Evolutionary conservation across 192 early-diverging fungal genomes (phyloP).

Genomic region (Linnemannia zychae): DNA sequence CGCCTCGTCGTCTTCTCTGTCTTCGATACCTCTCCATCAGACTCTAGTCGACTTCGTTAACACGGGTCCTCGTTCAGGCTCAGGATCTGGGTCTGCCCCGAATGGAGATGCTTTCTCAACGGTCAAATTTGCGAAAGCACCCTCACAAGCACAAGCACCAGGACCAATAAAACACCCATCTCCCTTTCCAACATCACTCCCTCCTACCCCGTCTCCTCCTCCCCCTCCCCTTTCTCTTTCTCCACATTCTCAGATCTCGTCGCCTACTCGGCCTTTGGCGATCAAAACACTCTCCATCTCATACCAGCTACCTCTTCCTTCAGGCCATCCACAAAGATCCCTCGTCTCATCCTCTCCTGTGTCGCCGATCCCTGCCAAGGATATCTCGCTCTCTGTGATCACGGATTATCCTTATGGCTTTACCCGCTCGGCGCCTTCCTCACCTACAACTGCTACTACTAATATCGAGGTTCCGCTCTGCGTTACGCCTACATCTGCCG

Average conservation of each 20-base stretch:
- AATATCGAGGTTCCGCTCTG: background rate
- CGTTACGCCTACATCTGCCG: background rate
- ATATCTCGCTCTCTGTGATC: constrained; percentile 10
- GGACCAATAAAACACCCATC: background rate
- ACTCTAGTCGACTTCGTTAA: background rate
- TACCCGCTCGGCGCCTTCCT: background rate
- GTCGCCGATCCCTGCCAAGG: background rate
- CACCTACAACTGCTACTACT: background rate
- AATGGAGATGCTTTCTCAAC: background rate
- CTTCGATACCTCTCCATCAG: too few species aligned
- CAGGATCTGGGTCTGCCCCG: background rate
- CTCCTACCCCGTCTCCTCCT: background rate
- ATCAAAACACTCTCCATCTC: constrained; percentile 32
- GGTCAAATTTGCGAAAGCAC: background rate
- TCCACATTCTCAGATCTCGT: background rate
- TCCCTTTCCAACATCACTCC: background rate
- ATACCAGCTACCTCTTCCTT: constrained; percentile 27
- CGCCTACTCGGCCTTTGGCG: background rate
- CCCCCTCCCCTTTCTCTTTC: background rate
- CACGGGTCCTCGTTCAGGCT: background rate
- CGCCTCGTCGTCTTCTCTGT: too few species aligned
- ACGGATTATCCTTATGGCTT: background rate
- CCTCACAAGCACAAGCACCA: background rate
- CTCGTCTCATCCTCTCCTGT: constrained; percentile 1
- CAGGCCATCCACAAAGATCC: constrained; percentile 19